Conservation (phyloP, 495 filamentous ascomycete genomes). For the Annulohypoxylon nitens region DNA sequence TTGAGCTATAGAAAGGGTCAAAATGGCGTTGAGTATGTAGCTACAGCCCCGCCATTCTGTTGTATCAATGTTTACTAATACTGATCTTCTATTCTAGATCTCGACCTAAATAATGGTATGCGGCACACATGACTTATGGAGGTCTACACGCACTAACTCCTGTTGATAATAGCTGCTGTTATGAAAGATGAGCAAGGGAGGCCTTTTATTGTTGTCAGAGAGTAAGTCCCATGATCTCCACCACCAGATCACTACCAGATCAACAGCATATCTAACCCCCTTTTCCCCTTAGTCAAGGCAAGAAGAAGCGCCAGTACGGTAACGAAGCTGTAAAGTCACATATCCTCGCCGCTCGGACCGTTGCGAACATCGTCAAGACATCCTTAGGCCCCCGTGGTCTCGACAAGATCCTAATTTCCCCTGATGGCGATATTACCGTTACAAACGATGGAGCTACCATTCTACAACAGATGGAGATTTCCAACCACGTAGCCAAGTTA, state of each 20-base stretch:
- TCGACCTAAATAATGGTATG: conserved; percentile 67
- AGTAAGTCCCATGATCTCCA: conserved; percentile 72
- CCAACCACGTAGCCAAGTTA: conserved; percentile 97
- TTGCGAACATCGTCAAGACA: conserved; percentile 96
- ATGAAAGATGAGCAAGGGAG: conserved; percentile 92
- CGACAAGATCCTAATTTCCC: conserved; percentile 99
- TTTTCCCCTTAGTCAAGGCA: conserved; percentile 79
- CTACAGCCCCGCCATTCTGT: conserved; percentile 42
- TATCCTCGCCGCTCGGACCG: conserved; percentile 94
- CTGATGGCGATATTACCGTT: conserved; percentile 98
- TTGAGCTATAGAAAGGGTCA: conserved; percentile 49
- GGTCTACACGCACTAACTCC: conserved; percentile 31
- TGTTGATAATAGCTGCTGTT: conserved; percentile 60
- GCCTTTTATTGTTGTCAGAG: conserved; percentile 98
- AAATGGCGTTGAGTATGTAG: conserved; percentile 63
- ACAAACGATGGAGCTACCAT: conserved; percentile 99
- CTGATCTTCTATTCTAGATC: conserved; percentile 56
- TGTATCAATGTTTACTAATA: conserved; percentile 50
- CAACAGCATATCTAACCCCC: conserved; percentile 15
- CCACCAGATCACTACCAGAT: neutral
- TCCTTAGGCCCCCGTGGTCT: conserved; percentile 96
- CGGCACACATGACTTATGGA: neutral
- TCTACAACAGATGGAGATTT: conserved; percentile 97
- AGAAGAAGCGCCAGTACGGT: conserved; percentile 96
- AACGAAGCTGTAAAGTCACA: conserved; percentile 98